phyloP scores from a whole-genome alignment of 805 yeast genomes.

The Starmerella geochares region DNA sequence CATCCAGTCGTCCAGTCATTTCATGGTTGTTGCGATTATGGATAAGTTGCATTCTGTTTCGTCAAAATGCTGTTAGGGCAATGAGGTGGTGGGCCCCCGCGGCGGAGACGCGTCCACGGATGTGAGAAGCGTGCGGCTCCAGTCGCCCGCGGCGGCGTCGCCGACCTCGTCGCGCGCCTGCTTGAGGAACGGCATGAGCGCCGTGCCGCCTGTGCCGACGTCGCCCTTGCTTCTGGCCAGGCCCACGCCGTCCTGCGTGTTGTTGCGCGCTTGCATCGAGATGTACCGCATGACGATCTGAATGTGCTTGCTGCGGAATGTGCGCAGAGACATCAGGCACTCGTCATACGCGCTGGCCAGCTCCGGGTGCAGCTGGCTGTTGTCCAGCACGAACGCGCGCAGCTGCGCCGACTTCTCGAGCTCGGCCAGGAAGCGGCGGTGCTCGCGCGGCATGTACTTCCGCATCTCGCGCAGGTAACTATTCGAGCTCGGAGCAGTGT shows the following conservation, averaged over 20 bases:
- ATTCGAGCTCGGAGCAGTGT: constrained; percentile 25
- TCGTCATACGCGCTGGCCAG: constrained; percentile 72
- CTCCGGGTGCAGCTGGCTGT: constrained; percentile 39
- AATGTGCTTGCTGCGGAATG: constrained; percentile 85
- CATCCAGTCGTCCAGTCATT: too few species aligned
- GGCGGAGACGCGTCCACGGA: not conserved
- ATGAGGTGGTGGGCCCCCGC: too few species aligned
- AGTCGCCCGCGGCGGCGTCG: constrained; percentile 79
- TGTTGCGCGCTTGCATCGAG: constrained; percentile 60
- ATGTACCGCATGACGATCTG: constrained; percentile 85
- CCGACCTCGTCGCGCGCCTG: constrained; percentile 96
- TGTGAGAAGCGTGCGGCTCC: constrained; percentile 60
- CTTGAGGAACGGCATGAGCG: constrained; percentile 79
- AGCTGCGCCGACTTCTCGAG: constrained; percentile 50
- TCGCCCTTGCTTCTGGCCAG: constrained; percentile 39
- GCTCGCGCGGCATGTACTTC: constrained; percentile 79
- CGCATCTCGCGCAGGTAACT: constrained; percentile 75
- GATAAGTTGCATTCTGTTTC: too few species aligned
- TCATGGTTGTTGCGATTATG: too few species aligned
- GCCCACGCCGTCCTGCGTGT: constrained; percentile 47
- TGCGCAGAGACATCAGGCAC: constrained; percentile 75
- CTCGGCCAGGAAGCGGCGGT: constrained; percentile 59
- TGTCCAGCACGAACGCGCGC: constrained; percentile 49
- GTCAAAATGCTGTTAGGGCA: too few species aligned
- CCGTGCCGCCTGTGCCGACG: constrained; percentile 88